phyloP scores from a whole-genome alignment of 2,329 filamentous ascomycete genomes.

The Botrytis porri region DNA sequence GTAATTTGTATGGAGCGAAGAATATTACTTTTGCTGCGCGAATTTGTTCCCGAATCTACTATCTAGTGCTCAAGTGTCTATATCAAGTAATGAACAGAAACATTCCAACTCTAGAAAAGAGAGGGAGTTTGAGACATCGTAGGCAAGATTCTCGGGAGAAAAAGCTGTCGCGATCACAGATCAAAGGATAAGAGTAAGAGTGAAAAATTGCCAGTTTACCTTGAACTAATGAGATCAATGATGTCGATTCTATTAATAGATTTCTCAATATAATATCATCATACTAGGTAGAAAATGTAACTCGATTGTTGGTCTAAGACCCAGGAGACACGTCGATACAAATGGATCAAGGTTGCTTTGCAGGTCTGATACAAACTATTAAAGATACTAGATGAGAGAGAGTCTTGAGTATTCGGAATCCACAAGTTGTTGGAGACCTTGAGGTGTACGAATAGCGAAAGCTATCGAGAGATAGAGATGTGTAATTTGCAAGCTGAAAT shows the following conservation, averaged over 20 bases:
- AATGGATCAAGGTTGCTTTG: not conserved
- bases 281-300: not conserved
- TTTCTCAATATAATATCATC: not conserved
- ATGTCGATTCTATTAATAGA: accelerated
- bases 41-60: not conserved
- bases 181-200: not conserved
- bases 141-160: not conserved
- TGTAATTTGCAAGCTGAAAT: not conserved
- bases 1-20: not conserved
- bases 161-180: not conserved
- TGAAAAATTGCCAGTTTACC: not conserved
- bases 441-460: too few relatives aligned
- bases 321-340: too few relatives aligned
- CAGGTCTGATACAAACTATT: not conserved
- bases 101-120: not conserved
- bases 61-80: not conserved
- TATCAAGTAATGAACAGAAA: not conserved
- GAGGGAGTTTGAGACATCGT: not conserved
- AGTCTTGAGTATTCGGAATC: not conserved
- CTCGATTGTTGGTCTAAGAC: not conserved
- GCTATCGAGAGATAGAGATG: not conserved
- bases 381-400: not conserved
- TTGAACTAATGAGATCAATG: not conserved
- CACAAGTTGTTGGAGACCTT: not conserved
- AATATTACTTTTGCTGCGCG: not conserved